These are phyloP conservation scores for maize (Zea mays) DNA, from an alignment of 176 grass and related monocot genomes.

Conservation along the genomic window DNA sequence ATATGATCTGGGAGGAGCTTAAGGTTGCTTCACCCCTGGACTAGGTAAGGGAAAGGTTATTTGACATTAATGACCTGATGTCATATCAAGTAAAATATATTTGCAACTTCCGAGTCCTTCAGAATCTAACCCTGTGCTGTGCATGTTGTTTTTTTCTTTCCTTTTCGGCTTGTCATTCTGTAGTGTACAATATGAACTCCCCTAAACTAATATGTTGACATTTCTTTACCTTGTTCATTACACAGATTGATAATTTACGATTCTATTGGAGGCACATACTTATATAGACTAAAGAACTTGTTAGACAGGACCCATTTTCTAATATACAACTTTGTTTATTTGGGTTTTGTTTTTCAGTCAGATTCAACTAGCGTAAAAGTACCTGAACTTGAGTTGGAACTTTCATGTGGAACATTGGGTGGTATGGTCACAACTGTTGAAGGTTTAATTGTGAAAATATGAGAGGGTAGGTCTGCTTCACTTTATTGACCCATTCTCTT, in stretches of 20 bases:
- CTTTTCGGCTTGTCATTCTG: not conserved
- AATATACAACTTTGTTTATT: conserved; percentile 15
- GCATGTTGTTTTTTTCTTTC: not conserved
- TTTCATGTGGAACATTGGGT: conserved; percentile 80
- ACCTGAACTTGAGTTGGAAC: conserved; percentile 93
- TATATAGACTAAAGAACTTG: not conserved
- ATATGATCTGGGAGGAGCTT: no score
- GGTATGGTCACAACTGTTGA: conserved; percentile 94
- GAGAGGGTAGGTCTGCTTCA: conserved; percentile 62
- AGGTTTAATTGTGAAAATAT: conserved; percentile 89
- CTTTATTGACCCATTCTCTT: not conserved
- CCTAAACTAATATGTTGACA: no score
- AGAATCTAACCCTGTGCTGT: not conserved
- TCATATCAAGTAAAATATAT: not conserved
- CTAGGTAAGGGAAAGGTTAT: no score
- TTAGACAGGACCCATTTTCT: conserved; percentile 13
- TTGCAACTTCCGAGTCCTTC: not conserved
- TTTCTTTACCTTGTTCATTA: no score
- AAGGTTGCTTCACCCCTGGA: no score
- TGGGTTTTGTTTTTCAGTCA: conserved; percentile 48
- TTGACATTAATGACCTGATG: no score
- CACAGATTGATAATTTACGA: not conserved
- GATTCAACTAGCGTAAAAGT: conserved; percentile 75
- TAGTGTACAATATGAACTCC: not conserved
- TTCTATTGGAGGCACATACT: not conserved